phyloP scores from a whole-genome alignment of 2,329 filamentous ascomycete species.

The Epichloe uncinata region DNA sequence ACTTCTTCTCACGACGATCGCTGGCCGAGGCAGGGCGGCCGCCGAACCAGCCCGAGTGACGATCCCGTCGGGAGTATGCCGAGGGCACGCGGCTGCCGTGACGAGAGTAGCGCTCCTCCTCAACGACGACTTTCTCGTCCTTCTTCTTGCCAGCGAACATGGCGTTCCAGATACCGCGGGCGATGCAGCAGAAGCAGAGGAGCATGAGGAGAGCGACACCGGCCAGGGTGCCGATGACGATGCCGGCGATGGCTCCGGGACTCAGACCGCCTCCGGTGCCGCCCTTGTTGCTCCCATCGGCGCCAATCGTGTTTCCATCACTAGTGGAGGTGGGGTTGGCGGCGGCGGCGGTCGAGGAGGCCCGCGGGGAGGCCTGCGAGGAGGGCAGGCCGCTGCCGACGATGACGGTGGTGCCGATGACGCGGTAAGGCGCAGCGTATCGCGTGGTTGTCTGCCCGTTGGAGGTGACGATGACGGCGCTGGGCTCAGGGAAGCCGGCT shows the following conservation, averaged over 20 bases:
- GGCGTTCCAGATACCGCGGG: slow-evolving; percentile 47
- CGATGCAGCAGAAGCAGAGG: slow-evolving; percentile 63
- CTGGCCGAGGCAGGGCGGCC: slow-evolving; percentile 25
- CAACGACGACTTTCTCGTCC: slow-evolving; percentile 43
- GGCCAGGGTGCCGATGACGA: slow-evolving; percentile 60
- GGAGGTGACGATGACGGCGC: slow-evolving; percentile 30
- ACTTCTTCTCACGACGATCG: slow-evolving; percentile 34
- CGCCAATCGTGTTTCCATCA: slow-evolving; percentile 27
- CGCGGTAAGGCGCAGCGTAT: slow-evolving; percentile 38
- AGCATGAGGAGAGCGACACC: slow-evolving; percentile 54
- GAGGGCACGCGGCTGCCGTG: slow-evolving; percentile 29
- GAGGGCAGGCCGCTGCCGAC: slow-evolving; percentile 33
- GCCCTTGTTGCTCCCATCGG: slow-evolving; percentile 25
- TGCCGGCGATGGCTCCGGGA: slow-evolving; percentile 64
- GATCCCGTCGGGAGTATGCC: slow-evolving; percentile 34
- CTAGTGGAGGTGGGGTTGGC: slow-evolving; percentile 33
- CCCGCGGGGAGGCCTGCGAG: too few species aligned
- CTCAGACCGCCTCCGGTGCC: slow-evolving; percentile 38
- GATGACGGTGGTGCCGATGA: slow-evolving; percentile 41
- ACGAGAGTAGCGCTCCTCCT: slow-evolving; percentile 48
- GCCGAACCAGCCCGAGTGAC: slow-evolving; percentile 44
- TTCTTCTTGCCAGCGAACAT: slow-evolving; percentile 47
- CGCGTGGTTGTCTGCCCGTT: slow-evolving; percentile 39
- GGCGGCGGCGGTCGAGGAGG: slow-evolving; percentile 34
- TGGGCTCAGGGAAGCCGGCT: slow-evolving; percentile 30